Base-by-base conservation (phyloP, 2,329 filamentous ascomycete species). In the Fusarium veterinarium region DNA sequence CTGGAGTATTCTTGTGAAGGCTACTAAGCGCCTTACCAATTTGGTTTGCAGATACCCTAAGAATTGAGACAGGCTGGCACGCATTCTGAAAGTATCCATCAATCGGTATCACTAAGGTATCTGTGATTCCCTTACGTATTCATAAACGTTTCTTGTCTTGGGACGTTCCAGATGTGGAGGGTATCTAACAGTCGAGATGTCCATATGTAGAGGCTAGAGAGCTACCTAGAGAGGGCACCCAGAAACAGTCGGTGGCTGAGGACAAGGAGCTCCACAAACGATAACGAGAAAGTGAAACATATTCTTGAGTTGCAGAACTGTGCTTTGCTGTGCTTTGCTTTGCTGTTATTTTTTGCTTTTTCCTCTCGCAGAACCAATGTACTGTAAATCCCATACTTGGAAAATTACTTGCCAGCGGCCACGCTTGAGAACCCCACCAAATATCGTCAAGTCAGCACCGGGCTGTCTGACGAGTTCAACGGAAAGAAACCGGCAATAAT, bases 171-270 rank as follows among this genome's bases (percentile, higher is more conserved):
- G 17, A 37, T 31, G 20, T 40, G 40, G 33, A 58, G 60, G 40
- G 20, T 46, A 57, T 60, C 37, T 13, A 42, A 37, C 4, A 42
- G 37, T 41, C 28, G 19, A 17, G 33, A 48, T 31, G 67, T 60
- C 49, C 33, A 58, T 56, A 35, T 42, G 33, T 38, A n/a, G 20
- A 31, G 28, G 14, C 20, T 31, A 12, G 28, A 48, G 45, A 31
- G n/a, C 28, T n/a, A n/a, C n/a, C n/a, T 11, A n/a, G 38, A 41
- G 38, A 38, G 46, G 35, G 53, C 46, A 55, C 38, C 51, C 67
- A 35, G 59, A 69, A 64, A 56, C 60, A 60, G 67, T 60, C 30
- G 44, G 60, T 70, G 67, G 55, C 48, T 56, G 65, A 53, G 19
- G 37, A 46, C 23, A n/a, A 56, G 38, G 25, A 51, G 53, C 37